Evolutionary conservation across 805 yeast species (phyloP), one percentile per base, ranked within the genome.

Genomic region (Wickerhamiella azymoides): DNA sequence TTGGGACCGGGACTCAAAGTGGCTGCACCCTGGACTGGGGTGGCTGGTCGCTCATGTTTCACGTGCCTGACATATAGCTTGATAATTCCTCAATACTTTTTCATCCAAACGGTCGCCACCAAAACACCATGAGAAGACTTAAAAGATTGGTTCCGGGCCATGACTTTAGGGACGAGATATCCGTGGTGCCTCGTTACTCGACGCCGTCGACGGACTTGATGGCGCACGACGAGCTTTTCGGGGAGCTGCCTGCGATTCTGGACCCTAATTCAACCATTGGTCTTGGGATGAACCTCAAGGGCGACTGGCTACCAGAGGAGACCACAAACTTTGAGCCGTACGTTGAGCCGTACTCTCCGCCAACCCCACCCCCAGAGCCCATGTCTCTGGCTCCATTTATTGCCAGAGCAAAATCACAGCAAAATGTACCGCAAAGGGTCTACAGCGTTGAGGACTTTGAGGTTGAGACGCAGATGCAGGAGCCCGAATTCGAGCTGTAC

Each of bases 161-260:
- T 14, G 44, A 41, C n/a, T 41, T 41, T n/a, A 32, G 18, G 10
- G 44, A 41, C 33, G 44, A 41, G 14, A 32, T 41, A n/a, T 41
- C 44, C 3, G 25, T 21, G 18, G 36, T 27, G 24, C 38, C 44
- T 10, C 19, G 33, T 11, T 41, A 33, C 32, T 17, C 39, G 13
- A 41, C 25, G 10, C 44, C 44, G 4, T 33, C 38, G 21, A 33
- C 44, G 2, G 39, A 41, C 6, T 21, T 41, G 14, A 24, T 32
- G 25, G 27, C 11, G 11, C 36, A 30, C 18, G 44, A 41, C 16
- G 38, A 41, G 28, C 35, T 33, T 21, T 33, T 41, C n/a, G 44
- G 44, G 24, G 25, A 33, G 9, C 21, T 41, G 24, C 44, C 44
- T 8, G 44, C 33, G 7, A 41, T 41, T 13, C 28, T 41, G 8